A percentile compares a stretch with the other conserved stretches of the same genome.
Conservation (phyloP, 2,329 filamentous ascomycete genomes). For the Bipolaris bicolor region DNA sequence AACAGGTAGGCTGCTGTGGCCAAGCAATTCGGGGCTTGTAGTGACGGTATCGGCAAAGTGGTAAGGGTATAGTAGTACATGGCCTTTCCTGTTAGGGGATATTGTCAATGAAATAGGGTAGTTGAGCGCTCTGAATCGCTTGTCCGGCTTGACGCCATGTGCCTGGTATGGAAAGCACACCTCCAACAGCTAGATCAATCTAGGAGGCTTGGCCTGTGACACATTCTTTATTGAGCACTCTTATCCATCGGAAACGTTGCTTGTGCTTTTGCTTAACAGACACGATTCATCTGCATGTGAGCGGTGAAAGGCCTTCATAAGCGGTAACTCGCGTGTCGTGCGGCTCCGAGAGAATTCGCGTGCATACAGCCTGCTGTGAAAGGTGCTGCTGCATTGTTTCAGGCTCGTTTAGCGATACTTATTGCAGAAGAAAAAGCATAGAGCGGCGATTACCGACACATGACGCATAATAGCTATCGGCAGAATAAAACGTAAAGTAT, state of each 20-base stretch:
- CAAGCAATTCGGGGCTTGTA: not conserved
- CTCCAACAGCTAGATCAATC: not conserved
- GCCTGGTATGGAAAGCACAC: not conserved
- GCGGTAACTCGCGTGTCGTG: not conserved
- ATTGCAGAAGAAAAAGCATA: not conserved
- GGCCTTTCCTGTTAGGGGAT: too few relatives aligned
- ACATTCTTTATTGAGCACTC: not conserved
- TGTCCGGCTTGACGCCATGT: not conserved
- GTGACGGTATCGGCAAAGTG: not conserved
- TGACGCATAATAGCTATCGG: not conserved
- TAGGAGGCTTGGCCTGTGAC: too few relatives aligned
- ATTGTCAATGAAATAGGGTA: not conserved
- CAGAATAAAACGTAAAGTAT: not conserved
- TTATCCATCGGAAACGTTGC: not conserved
- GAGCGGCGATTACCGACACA: not conserved
- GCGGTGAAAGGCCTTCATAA: not conserved
- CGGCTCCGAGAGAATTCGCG: not conserved
- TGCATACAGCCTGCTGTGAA: not conserved
- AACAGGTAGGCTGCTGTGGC: not conserved
- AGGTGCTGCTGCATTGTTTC: not conserved
- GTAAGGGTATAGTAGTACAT: not conserved
- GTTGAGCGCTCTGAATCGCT: not conserved
- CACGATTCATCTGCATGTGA: not conserved
- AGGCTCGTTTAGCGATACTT: not conserved
- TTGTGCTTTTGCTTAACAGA: not conserved